Base-by-base conservation (phyloP, 306 rosid species). In the Malus asiatica region DNA sequence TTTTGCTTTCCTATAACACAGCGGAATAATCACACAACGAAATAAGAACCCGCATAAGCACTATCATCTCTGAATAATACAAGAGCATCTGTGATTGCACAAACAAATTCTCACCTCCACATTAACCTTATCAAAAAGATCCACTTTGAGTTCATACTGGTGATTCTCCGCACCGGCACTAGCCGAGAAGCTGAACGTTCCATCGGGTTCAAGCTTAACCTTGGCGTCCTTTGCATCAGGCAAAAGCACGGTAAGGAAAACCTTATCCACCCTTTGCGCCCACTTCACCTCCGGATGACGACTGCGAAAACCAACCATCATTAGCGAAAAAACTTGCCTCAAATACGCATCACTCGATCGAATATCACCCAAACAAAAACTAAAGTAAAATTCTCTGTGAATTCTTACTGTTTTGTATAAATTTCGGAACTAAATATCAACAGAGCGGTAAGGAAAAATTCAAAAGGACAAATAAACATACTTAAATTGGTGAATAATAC, bases 221-320 rank as follows among this genome's bases (percentile, higher is more conserved):
- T 90, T 88, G 0, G 97, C 88, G 73, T 89, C 78, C 80, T 90
- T 92, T 1, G 99, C 86, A 83, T 96, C 99, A 4, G 99, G 86
- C 70, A 96, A 86, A 66, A 68, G 89, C 64, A 96, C 98, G 0
- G 98, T 96, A 77, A 96, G 51, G 78, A 80, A 96, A 71, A 96
- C 96, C 89, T 89, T 90, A 87, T 93, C 98, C 38, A 27, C 86
- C 83, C 99, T 90, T 87, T 96, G 93, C 79, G 99, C 97, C 99
- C 99, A 96, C 89, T 92, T 96, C 73, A 96, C 88, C 81, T 96
- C 99, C 4, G 99, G 99, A 89, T 87, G 96, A 86, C 93, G 99
- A 84, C 98, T 96, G 79, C 88, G 74, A 55, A 32, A 33, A 6
- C 77, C 11, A 15, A 13, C 13, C 6, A 67, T 2, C 8, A 12